Evolutionary conservation across 352 stramenopile genomes (phyloP), one percentile per base, ranked within the genome.

Genomic region (Thalassiosira livingstoniorum): DNA sequence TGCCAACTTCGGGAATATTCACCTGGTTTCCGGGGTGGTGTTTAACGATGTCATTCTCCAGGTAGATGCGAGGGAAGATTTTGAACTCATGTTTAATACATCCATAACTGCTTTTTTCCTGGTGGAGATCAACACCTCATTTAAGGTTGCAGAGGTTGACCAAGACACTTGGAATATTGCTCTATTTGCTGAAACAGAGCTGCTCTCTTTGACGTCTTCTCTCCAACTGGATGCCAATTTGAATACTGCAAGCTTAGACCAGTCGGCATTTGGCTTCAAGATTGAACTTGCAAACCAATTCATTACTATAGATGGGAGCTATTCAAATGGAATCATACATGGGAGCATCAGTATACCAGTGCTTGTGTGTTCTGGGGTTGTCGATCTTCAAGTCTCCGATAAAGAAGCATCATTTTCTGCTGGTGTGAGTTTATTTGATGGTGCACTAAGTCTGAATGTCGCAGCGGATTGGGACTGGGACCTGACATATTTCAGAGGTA

Each of bases 31-130:
- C 10, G 4, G 23, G 21, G 21, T 58, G 23, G 5, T 25, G 51
- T 25, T 23, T 31, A 7, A 5, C 10, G 51, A 58, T 25, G 51
- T 25, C 29, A 23, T 58, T 7, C 51, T 58, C 4, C 5, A 58
- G 21, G 51, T 58, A 31, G 51, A 58, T 58, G 51, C 51, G 4
- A 7, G 51, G 10, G 5, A 58, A 7, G 29, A 58, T 7, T 58
- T 58, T 58, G 51, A 7, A 25, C 51, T 58, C 4, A 5, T 5
- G 5, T 58, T 58, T 23, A 7, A 58, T 25, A 23, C 51, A 25
- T 58, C 51, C 21, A 23, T 58, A 5, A 58, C 51, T 25, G 51
- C 21, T 31, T 58, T 58, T 23, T 58, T 58, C 21, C 51, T 58
- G 23, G 4, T 58, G 5, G 21, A 23, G 4, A 58, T 58, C 29